phyloP scores from a whole-genome alignment of 495 filamentous ascomycete species.

The Bacidia gigantensis region DNA sequence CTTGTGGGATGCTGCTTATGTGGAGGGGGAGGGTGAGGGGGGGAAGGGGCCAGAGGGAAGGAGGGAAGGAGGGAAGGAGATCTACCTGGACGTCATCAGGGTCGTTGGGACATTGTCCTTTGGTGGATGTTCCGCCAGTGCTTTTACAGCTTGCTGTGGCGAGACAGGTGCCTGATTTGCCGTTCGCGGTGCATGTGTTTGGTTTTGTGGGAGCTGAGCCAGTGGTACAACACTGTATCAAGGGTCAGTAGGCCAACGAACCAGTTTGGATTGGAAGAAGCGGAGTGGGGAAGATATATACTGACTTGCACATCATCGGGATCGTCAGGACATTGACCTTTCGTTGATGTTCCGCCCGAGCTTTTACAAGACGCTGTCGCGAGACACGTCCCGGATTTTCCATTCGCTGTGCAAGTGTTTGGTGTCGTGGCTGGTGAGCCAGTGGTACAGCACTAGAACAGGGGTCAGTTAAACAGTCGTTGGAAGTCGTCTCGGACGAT shows the following conservation, averaged over 20 bases:
- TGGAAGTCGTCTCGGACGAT: not conserved
- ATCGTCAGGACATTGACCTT: not conserved
- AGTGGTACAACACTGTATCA: not conserved
- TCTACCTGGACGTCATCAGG: not conserved
- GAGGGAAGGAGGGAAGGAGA: too few relatives aligned
- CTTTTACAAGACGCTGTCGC: not conserved
- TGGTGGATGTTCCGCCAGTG: not conserved
- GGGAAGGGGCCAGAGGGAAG: not conserved
- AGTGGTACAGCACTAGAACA: not conserved
- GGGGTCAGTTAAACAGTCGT: not conserved
- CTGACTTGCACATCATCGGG: not conserved
- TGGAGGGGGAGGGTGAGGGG: not conserved
- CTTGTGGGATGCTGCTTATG: not conserved
- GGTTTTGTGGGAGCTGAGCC: not conserved
- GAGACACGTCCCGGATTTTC: not conserved
- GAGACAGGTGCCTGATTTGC: not conserved
- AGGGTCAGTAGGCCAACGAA: not conserved
- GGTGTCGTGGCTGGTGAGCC: not conserved
- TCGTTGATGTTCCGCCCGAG: not conserved
- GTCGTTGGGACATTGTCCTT: not conserved
- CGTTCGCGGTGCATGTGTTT: not conserved
- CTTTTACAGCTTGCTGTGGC: not conserved
- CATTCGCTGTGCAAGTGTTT: not conserved
- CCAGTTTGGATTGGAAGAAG: not conserved
- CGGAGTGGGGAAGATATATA: not conserved